These are phyloP conservation scores for Penicillium turbatum DNA, from an alignment of 495 filamentous ascomycete genomes.

Conservation along the genomic window DNA sequence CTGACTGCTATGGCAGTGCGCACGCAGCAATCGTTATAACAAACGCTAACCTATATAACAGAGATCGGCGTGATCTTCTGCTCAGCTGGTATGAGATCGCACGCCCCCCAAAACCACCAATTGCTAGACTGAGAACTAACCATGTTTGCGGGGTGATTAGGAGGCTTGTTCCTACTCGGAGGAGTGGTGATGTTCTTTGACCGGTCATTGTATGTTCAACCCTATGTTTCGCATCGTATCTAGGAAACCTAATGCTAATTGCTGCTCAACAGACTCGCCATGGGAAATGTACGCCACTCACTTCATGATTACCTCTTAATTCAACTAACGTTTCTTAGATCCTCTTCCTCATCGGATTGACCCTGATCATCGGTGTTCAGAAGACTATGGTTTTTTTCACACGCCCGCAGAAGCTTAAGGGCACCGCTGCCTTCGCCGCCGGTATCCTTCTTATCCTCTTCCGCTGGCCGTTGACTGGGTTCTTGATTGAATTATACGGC, in stretches of 20 bases:
- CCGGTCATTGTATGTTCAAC: slow-evolving; percentile 68
- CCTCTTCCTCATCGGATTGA: slow-evolving; percentile 93
- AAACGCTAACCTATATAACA: slow-evolving; percentile 30
- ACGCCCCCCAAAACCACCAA: not conserved
- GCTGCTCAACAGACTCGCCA: slow-evolving; percentile 57
- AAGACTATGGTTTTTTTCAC: slow-evolving; percentile 93
- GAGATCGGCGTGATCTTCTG: slow-evolving; percentile 96
- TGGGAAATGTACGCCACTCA: slow-evolving; percentile 67
- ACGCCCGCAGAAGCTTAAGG: slow-evolving; percentile 84
- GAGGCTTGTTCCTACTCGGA: slow-evolving; percentile 87
- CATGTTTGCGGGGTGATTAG: slow-evolving; percentile 38
- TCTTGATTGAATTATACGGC: slow-evolving; percentile 86
- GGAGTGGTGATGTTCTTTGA: slow-evolving; percentile 97
- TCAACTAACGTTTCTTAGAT: slow-evolving; percentile 52
- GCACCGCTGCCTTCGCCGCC: slow-evolving; percentile 81
- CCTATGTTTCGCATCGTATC: not conserved
- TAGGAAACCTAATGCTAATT: slow-evolving; percentile 5
- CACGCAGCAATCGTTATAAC: not conserved
- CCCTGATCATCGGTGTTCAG: slow-evolving; percentile 87
- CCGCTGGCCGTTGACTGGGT: slow-evolving; percentile 84
- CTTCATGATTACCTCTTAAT: slow-evolving; percentile 4
- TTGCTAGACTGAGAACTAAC: not conserved
- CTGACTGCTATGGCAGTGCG: not conserved
- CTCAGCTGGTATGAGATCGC: slow-evolving; percentile 80
- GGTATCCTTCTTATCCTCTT: slow-evolving; percentile 83